phyloP scores from a whole-genome alignment of 768 basidiomycete species.

The Tulasnella sp. region DNA sequence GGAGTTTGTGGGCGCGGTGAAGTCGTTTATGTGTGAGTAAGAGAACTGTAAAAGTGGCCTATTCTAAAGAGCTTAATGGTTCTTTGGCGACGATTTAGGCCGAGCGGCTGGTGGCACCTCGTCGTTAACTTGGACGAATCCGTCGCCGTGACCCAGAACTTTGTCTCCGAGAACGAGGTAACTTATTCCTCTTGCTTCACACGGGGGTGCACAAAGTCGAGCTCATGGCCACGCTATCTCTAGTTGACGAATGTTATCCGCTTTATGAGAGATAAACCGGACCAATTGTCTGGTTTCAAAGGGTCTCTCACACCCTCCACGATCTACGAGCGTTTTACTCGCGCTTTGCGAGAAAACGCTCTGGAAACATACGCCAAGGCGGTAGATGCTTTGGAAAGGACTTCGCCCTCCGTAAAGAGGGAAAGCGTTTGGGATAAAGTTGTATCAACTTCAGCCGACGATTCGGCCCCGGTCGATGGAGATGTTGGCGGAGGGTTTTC shows the following conservation, averaged over 20 bases:
- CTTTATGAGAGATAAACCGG: conserved; percentile 40
- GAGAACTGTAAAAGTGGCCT: background rate
- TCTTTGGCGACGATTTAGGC: conserved; percentile 26
- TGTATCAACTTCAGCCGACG: background rate
- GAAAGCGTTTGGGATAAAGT: conserved; percentile 23
- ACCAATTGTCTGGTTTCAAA: conserved; percentile 42
- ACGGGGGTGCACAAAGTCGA: background rate
- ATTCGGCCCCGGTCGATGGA: background rate
- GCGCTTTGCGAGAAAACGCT: conserved; percentile 24
- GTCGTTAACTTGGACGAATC: conserved; percentile 41
- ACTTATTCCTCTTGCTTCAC: background rate
- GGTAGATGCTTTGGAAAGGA: background rate
- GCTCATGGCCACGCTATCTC: background rate
- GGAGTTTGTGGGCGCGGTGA: conserved; percentile 42
- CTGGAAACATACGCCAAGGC: conserved; percentile 5
- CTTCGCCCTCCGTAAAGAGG: background rate
- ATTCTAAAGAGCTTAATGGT: background rate
- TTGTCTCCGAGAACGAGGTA: conserved; percentile 39
- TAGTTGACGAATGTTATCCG: conserved; percentile 39
- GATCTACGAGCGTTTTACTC: conserved; percentile 36
- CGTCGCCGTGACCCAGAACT: conserved; percentile 43
- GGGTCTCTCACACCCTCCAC: background rate
- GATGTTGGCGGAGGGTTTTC: conserved; percentile 22
- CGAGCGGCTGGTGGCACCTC: conserved; percentile 43
- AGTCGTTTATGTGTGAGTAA: conserved; percentile 39